Evolutionary conservation across 2,329 filamentous ascomycete species (phyloP), one percentile per base, ranked within the genome.

Genomic region (Penicillium frequentans): DNA sequence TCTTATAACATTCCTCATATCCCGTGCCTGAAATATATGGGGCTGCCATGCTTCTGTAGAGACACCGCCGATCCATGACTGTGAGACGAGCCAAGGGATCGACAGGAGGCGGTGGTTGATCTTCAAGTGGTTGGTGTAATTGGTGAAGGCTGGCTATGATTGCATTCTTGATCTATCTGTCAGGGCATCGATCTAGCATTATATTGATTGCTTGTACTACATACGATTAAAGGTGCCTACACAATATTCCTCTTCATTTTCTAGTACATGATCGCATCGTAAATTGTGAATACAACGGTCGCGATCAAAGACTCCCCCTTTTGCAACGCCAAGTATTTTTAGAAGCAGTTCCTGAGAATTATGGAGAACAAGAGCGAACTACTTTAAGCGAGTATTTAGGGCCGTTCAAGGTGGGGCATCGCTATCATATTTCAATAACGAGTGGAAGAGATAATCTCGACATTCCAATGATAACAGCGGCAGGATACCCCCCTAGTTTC

Each of bases 1-100:
- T 55, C 52, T 60, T 60, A 60, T 60, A 60, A 45, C 58, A 60
- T 60, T 60, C 58, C 33, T 35, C 23, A 26, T 10, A 48, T 35
- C 7, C 27, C 3, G 44, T 24, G 23, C 44, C 19, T 29, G 46
- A 27, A 47, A 48, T n/a, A 35, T 21, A 48, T 48, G 46, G 29
- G 46, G 46, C 47, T 49, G 47, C 31, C 31, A 49, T 39, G 31
- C 29, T 39, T n/a, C 35, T n/a, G 47, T 49, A 31, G 47, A 49
- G 29, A 49, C 44, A 29, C 19, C 37, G 47, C 47, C 13, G 47
- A 49, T 33, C 46, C 6, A 49, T 23, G 24, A 46, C 24, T 26
- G 13, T 49, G 46, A 49, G 47, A 49, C 47, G 26, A 35, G 47
- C 47, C 47, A 49, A 49, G 47, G 47, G 47, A 49, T 49, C 47